Evolutionary conservation across 2,329 filamentous ascomycete species (phyloP).

Genomic region (Cladosporium sp.): DNA sequence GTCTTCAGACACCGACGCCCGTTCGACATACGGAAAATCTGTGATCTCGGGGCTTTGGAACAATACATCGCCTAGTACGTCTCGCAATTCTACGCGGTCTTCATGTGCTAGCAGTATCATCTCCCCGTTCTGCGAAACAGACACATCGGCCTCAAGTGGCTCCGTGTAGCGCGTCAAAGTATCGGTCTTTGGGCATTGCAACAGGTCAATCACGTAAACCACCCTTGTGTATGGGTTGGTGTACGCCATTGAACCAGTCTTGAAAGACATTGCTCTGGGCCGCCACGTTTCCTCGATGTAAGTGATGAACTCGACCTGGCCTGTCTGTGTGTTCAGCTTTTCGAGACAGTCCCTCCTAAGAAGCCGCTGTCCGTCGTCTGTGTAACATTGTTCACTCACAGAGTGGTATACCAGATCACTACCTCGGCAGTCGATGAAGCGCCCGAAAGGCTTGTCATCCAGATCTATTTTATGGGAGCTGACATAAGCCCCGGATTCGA

Average conservation of each 20-base stretch:
- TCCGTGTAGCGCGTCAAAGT: background rate
- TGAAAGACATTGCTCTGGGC: background rate
- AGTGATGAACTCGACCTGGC: background rate
- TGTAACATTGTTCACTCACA: no score
- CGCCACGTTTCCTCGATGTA: background rate
- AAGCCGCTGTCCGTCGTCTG: no score
- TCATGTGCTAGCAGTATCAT: background rate
- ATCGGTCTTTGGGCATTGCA: background rate
- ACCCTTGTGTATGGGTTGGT: background rate
- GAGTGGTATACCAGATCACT: background rate
- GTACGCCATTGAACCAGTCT: background rate
- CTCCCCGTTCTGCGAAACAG: background rate
- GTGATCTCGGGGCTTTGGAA: background rate
- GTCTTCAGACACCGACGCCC: background rate
- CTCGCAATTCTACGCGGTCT: background rate
- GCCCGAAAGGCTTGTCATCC: background rate
- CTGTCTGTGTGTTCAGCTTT: background rate
- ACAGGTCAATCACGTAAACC: background rate
- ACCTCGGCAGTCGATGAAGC: background rate
- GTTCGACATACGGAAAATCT: no score
- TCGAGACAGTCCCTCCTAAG: background rate
- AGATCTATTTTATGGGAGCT: background rate
- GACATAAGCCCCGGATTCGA: background rate
- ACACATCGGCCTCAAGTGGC: background rate
- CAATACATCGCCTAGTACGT: background rate